Evolutionary conservation across 495 filamentous ascomycete genomes (phyloP), one percentile per base, ranked within the genome.

Genomic region (Neurospora sublineolata): DNA sequence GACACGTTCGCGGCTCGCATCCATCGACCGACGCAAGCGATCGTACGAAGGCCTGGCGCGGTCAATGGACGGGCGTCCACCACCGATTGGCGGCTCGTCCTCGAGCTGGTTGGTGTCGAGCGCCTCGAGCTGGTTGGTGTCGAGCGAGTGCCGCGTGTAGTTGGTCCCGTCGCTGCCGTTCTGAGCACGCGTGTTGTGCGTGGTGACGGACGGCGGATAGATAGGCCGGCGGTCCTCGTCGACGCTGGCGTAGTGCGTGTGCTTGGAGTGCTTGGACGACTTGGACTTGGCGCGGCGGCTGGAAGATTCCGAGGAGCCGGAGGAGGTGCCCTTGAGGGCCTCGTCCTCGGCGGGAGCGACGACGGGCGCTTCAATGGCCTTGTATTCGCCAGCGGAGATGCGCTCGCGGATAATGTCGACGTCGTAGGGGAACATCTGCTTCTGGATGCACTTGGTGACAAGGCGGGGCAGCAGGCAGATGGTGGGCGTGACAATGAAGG

Each of bases 371-470:
- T 71, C 74, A 1, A 71, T 69, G 18, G 68, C 73, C 11, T 90
- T 87, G 23, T 70, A 52, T 8, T 58, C 71, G 33, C 67, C 74
- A 30, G 20, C 5, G 80, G 93, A 97, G 70, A 95, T 86, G 82
- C 97, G 92, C 81, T 99, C 96, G 38, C 96, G 92, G 76, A 99
- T 89, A 76, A 99, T 97, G 79, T 99, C 96, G 69, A 97, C 89
- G 76, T 99, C 96, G 67, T 87, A 88, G 7, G 96, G 96, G 79
- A 93, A 91, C 82, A 91, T 97, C 46, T 97, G 89, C 81, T 99
- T 99, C 80, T 97, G 94, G 36, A 95, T 80, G 38, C 89, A 82
- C 82, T 99, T 99, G 81, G 90, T 82, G 33, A 89, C 84, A 80
- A 97, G 93, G 9, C 95, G 89, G 27, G 96, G 96, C 10, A 96